Percentiles rank a stretch among this genome's conserved stretches.
phyloP scores from a whole-genome alignment of 495 filamentous ascomycete genomes.

The Daldinia loculata region DNA sequence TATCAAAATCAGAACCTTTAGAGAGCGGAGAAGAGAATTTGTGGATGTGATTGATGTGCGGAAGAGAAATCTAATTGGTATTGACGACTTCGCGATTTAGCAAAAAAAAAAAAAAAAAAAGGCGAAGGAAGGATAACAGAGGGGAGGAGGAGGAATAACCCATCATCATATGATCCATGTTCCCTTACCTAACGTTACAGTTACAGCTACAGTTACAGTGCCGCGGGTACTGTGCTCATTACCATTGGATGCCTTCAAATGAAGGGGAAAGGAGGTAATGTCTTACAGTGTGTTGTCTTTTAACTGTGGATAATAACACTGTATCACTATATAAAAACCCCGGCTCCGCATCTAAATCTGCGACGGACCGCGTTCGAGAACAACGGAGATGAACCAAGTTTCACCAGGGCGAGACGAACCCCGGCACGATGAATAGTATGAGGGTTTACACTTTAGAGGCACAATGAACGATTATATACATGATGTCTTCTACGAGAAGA shows the following conservation, averaged over 20 bases:
- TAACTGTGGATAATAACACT: not conserved
- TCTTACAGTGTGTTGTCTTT: constrained; percentile 7
- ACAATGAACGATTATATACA: not conserved
- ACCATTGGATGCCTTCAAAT: not conserved
- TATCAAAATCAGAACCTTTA: constrained; percentile 15
- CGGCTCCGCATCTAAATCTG: constrained; percentile 13
- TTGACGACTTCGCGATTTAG: not conserved
- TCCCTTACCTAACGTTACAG: constrained; percentile 2
- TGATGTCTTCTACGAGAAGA: too few species aligned
- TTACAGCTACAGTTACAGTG: constrained; percentile 17
- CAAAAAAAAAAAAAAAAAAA: not conserved
- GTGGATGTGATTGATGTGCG: not conserved
- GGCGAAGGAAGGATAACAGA: not conserved
- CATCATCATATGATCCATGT: constrained; percentile 31
- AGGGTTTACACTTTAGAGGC: constrained; percentile 1
- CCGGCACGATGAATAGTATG: not conserved
- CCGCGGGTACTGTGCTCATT: constrained; percentile 12
- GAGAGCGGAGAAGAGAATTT: constrained; percentile 8
- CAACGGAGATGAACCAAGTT: constrained; percentile 34
- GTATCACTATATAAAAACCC: constrained; percentile 8
- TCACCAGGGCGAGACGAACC: constrained; percentile 24
- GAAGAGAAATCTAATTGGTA: not conserved
- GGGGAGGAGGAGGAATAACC: not conserved
- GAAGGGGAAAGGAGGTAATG: not conserved
- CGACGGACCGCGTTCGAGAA: constrained; percentile 18